Evolutionary conservation across 306 rosid species (phyloP), one percentile per base, ranked within the genome.

Genomic region (Cucumis cinereus): DNA sequence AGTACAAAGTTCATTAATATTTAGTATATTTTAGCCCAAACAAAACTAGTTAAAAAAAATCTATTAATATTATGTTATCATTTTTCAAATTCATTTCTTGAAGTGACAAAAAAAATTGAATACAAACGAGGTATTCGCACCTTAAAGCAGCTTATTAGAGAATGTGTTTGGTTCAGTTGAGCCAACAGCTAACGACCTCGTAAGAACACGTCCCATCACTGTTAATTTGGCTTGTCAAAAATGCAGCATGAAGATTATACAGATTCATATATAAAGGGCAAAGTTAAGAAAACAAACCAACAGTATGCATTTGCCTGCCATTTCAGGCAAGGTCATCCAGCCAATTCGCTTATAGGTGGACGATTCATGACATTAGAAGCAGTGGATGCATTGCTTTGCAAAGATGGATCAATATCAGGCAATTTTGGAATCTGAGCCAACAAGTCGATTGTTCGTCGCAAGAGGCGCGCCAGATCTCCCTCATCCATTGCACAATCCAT

Each of bases 401-500:
- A 79, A 75, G 85, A 58, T 4, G 92, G 90, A 69, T 91, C 97
- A 70, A 90, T 85, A 77, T 90, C 97, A 11, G 97, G 89, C 86
- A 91, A 80, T 78, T 94, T 94, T 0, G 98, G 98, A 75, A 94
- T 91, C 80, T 94, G 98, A 78, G 87, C 97, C 69, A 94, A 85
- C 14, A 94, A 78, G 85, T 94, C 98, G 35, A 91, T 90, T 15
- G 96, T 91, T 52, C 96, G 81, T 43, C 98, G 85, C 33, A 94
- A 85, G 78, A 94, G 98, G 15, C 98, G 97, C 41, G 98, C 96
- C 36, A 94, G 84, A 82, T 94, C 98, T 7, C 98, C 98, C 63
- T 94, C 97, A 47, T 94, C 98, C 97, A 94, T 91, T 3, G 98
- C 98, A 78, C 98, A 91, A 22, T 94, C 98, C 98, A 90, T 91